phyloP scores from a whole-genome alignment of 805 yeast species.

The Cyberlindnera euphorbiiphila region DNA sequence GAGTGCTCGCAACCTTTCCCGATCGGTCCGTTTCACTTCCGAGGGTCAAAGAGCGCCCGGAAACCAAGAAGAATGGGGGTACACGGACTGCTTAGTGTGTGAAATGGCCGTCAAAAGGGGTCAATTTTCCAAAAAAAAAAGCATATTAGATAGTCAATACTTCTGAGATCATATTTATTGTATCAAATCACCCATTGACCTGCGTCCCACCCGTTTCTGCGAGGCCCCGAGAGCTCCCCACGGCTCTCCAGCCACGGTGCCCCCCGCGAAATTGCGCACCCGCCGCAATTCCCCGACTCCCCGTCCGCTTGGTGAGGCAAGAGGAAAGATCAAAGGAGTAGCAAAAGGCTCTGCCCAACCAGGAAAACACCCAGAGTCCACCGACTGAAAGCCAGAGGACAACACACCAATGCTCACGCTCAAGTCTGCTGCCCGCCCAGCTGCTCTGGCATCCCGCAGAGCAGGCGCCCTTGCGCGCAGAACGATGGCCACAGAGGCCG shows the following conservation, averaged over 20 bases:
- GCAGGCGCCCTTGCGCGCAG: slow-evolving; percentile 22
- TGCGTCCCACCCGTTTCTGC: slow-evolving; percentile 3
- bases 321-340: not conserved
- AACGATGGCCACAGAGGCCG: slow-evolving; percentile 27
- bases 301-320: too few relatives aligned
- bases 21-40: too few relatives aligned
- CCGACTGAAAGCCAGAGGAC: not conserved
- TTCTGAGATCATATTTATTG: too few relatives aligned
- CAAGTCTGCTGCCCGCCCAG: slow-evolving; percentile 21
- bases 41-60: too few relatives aligned
- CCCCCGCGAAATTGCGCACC: slow-evolving; percentile 5
- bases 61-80: too few relatives aligned
- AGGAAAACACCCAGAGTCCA: not conserved
- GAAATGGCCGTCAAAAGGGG: too few relatives aligned
- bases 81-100: too few relatives aligned
- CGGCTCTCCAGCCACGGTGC: too few relatives aligned
- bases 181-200: not conserved
- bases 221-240: too few relatives aligned
- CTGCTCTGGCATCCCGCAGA: slow-evolving; percentile 15
- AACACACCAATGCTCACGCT: slow-evolving; percentile 9
- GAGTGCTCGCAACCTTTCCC: too few relatives aligned
- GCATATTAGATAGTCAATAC: not conserved
- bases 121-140: not conserved
- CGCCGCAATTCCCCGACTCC: too few relatives aligned
- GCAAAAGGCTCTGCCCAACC: not conserved